Evolutionary conservation across 192 early-diverging fungal species (phyloP).

Genomic region (Backusella sp.): DNA sequence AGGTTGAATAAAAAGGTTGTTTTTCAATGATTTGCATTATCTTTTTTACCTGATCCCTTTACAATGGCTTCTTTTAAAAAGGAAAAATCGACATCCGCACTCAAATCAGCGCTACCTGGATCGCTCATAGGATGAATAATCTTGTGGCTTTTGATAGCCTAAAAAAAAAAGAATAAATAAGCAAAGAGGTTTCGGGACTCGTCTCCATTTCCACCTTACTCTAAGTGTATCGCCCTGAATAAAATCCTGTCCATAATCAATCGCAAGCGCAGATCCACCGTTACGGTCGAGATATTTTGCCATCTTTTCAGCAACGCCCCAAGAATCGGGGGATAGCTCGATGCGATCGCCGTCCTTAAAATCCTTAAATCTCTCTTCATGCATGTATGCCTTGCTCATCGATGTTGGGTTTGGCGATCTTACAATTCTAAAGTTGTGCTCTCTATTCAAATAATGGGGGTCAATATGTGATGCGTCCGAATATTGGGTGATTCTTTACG

Average conservation of each 20-base stretch:
- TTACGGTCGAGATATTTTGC: conserved; percentile 64
- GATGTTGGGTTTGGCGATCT: conserved; percentile 62
- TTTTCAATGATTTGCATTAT: neutral
- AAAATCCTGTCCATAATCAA: conserved; percentile 91
- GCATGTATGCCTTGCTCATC: conserved; percentile 43
- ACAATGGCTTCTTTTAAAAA: conserved; percentile 61
- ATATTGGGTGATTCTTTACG: conserved; percentile 21
- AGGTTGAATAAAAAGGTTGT: neutral
- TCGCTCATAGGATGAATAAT: conserved; percentile 73
- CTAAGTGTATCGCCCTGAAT: conserved; percentile 70
- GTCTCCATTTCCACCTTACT: neutral
- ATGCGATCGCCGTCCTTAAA: conserved; percentile 74
- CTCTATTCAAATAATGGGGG: neutral
- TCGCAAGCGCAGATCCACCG: conserved; percentile 71
- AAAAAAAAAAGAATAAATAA: conserved; percentile 8
- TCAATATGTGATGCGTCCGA: too few relatives aligned
- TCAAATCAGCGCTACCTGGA: conserved; percentile 88
- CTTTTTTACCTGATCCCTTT: conserved; percentile 17
- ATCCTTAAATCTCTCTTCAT: conserved; percentile 41
- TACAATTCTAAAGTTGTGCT: conserved; percentile 77
- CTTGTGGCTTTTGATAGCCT: conserved; percentile 84
- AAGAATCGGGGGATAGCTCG: conserved; percentile 85
- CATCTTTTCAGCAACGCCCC: conserved; percentile 61
- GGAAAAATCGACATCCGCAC: conserved; percentile 89
- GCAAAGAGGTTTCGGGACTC: neutral